Conservation (phyloP, 331 rosid species). For the Stylosanthes scabra region DNA sequence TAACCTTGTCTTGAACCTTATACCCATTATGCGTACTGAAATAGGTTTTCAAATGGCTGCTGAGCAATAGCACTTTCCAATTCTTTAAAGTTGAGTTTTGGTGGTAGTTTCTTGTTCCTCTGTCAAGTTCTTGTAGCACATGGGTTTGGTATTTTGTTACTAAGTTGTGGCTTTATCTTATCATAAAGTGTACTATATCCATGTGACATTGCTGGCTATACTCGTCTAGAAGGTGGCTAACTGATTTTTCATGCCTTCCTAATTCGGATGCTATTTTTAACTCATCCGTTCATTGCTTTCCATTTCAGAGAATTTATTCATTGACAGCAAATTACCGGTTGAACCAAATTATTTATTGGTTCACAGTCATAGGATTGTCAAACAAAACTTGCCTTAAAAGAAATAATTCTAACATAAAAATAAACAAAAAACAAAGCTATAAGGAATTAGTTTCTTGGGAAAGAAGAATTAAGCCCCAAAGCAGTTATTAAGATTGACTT, state of each 20-base stretch:
- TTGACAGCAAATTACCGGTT: background rate
- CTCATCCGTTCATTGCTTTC: conserved; percentile 6
- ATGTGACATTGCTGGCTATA: conserved; percentile 67
- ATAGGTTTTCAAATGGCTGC: too few species aligned
- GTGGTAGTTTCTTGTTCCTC: conserved; percentile 35
- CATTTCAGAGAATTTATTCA: background rate
- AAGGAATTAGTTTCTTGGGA: too few species aligned
- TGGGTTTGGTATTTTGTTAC: conserved; percentile 23
- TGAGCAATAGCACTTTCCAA: too few species aligned
- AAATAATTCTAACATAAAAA: too few species aligned
- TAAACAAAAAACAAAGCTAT: too few species aligned
- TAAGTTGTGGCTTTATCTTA: conserved; percentile 8
- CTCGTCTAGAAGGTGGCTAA: too few species aligned
- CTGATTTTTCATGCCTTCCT: too few species aligned
- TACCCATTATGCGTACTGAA: conserved; percentile 60
- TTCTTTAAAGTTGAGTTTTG: background rate
- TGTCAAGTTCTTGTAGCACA: conserved; percentile 44
- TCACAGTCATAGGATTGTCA: too few species aligned
- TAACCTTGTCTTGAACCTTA: conserved; percentile 64
- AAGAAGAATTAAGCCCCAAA: too few species aligned
- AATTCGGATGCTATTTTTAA: conserved; percentile 36
- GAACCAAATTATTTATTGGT: too few species aligned
- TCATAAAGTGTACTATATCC: conserved; percentile 34
- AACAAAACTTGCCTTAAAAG: too few species aligned
- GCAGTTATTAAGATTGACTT: too few species aligned